These are phyloP conservation scores for Elsinoe australis DNA, from an alignment of 2,329 filamentous ascomycete species.

Conservation along the genomic window DNA sequence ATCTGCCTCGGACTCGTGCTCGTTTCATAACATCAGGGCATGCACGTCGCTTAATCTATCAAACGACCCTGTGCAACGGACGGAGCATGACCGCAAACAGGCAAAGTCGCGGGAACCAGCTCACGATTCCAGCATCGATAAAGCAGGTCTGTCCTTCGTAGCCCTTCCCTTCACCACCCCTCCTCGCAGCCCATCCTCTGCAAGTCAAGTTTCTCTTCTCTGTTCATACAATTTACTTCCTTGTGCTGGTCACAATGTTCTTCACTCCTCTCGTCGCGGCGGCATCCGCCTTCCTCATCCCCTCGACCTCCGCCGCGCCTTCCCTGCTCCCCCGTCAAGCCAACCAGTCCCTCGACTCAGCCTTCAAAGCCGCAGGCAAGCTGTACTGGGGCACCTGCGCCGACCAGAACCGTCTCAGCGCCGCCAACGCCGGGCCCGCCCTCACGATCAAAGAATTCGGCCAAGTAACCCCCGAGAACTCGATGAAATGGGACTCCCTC, in stretches of 20 bases:
- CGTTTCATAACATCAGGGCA: constrained; percentile 3
- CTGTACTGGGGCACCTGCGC: constrained; percentile 55
- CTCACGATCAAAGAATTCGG: constrained; percentile 57
- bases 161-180: neutral
- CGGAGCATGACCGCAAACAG: neutral
- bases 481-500: constrained; percentile 60
- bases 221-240: neutral
- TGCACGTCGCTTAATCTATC: neutral
- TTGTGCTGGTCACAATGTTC: constrained; percentile 2
- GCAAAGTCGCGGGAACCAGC: neutral
- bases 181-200: neutral
- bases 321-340: constrained; percentile 8
- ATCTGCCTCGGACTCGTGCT: no score
- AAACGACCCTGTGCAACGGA: neutral
- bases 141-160: neutral
- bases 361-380: constrained; percentile 56
- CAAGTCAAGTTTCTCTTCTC: neutral
- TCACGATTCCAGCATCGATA: no score
- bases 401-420: constrained; percentile 47
- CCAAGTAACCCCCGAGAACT: constrained; percentile 60
- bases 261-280: constrained; percentile 15
- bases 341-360: constrained; percentile 13
- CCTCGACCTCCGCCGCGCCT: neutral
- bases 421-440: constrained; percentile 39
- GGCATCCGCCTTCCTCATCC: constrained; percentile 6